phyloP scores from a whole-genome alignment of 148 eudicot species.

The Camellia lanceoleosa region DNA sequence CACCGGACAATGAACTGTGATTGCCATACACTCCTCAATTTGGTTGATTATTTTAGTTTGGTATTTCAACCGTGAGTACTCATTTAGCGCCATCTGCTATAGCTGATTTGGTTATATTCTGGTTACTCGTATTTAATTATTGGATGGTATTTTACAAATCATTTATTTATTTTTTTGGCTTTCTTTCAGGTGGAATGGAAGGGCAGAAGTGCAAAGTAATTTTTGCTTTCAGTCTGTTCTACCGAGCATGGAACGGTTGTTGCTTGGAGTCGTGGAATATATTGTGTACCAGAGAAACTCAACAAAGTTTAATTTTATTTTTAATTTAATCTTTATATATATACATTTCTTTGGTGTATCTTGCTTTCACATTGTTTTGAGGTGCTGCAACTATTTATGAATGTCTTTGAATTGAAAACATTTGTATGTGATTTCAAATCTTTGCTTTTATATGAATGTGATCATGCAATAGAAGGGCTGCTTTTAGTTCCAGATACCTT shows the following conservation, averaged over 20 bases:
- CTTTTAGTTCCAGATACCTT: neutral
- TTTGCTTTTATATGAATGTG: neutral
- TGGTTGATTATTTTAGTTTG: neutral
- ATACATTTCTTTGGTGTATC: constrained; percentile 9
- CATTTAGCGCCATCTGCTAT: neutral
- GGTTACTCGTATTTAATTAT: neutral
- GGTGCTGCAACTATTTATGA: neutral
- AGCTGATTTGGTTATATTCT: neutral
- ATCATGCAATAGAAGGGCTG: neutral
- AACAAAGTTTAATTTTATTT: neutral
- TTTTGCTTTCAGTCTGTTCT: neutral
- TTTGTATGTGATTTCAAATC: neutral
- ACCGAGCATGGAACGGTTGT: neutral
- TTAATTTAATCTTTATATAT: neutral
- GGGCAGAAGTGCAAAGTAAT: constrained; percentile 11
- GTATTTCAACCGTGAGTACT: constrained; percentile 15
- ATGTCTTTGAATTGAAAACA: neutral
- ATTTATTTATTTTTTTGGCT: neutral
- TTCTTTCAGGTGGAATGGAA: neutral
- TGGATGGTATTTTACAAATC: neutral
- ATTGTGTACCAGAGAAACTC: neutral
- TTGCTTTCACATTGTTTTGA: neutral
- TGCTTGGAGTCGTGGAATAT: neutral
- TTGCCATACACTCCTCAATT: neutral
- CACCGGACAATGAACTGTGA: constrained; percentile 43